These are phyloP conservation scores for Lactarius hengduanensis DNA, from an alignment of 768 basidiomycete species.

Conservation along the genomic window DNA sequence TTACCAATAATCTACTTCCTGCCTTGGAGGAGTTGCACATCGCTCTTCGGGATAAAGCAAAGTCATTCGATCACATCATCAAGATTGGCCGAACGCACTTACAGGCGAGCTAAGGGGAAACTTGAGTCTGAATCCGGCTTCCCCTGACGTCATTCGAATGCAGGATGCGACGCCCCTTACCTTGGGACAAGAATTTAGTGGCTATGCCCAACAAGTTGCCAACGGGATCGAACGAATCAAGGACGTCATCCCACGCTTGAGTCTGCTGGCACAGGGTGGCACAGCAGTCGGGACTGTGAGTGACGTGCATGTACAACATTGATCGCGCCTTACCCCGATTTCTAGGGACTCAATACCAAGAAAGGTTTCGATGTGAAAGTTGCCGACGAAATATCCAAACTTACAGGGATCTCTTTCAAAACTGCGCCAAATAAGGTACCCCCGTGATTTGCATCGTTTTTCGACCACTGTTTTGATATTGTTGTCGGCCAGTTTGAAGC, in stretches of 20 bases:
- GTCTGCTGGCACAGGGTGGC: slow-evolving; percentile 92
- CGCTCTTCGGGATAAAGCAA: slow-evolving; percentile 79
- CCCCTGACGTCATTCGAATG: slow-evolving; percentile 17
- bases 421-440: slow-evolving; percentile 96
- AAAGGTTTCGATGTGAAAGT: slow-evolving; percentile 96
- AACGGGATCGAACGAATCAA: slow-evolving; percentile 88
- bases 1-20: slow-evolving; percentile 75
- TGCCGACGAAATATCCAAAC: slow-evolving; percentile 85
- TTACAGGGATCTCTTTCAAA: slow-evolving; percentile 88
- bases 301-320: slow-evolving; percentile 16
- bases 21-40: slow-evolving; percentile 81
- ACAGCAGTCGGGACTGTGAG: slow-evolving; percentile 97
- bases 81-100: slow-evolving; percentile 99
- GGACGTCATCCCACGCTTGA: slow-evolving; percentile 79
- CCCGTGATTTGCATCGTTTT: background rate
- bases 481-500: slow-evolving; percentile 77
- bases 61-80: slow-evolving; percentile 86
- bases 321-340: slow-evolving; percentile 17
- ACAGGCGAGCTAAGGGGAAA: slow-evolving; percentile 47
- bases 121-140: background rate
- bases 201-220: slow-evolving; percentile 92
- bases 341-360: slow-evolving; percentile 92
- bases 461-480: slow-evolving; percentile 7
- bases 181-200: slow-evolving; percentile 97
- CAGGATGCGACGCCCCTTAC: slow-evolving; percentile 97